Base-by-base conservation (phyloP, 768 basidiomycete species). In the Boletus fagicola region DNA sequence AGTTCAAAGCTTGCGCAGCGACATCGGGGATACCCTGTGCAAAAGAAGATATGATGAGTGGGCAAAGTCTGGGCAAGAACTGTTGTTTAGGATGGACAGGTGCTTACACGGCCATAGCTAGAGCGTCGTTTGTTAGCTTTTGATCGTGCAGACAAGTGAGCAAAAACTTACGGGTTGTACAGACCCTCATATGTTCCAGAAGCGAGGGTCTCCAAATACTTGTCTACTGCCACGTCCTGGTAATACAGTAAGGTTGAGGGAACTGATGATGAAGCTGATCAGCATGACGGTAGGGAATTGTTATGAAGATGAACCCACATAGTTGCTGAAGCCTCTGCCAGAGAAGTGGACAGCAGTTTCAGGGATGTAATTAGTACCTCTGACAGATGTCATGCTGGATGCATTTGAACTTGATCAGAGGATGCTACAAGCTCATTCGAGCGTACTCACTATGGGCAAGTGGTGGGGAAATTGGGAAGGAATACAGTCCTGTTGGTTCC, bases 271-370 rank as follows among this genome's bases (percentile, higher is more conserved):
- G 22, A 24, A 26, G 12, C 33, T 45, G 7, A 16, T 57, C 43
- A 42, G 38, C 13, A 54, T n/a, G 40, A 22, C 10, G 13, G 16
- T 15, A 38, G 8, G 75, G 12, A 2, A 11, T 1, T 7, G 13
- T 20, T 5, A 9, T 24, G 4, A 5, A 2, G 10, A 51, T 36
- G 39, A 49, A 49, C 42, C 79, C 60, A 87, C 86, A 51, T 83
- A 82, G 59, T 86, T 76, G 66, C 86, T 88, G 74, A 90, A 91
- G 3, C 88, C 88, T 36, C 88, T 88, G 1, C 87, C 86, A 13
- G 86, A 88, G 74, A 88, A 86, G 60, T 51, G 67, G 0, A 78
- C 80, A 0, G 82, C 83, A 15, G 76, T 76, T 68, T 91, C 88
- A 0, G 86, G 87, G 49, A 87, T 71, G 40, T 72, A 59, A 24